phyloP scores from a whole-genome alignment of 2,329 filamentous ascomycete species.

The Leptosphaerulina australis region DNA sequence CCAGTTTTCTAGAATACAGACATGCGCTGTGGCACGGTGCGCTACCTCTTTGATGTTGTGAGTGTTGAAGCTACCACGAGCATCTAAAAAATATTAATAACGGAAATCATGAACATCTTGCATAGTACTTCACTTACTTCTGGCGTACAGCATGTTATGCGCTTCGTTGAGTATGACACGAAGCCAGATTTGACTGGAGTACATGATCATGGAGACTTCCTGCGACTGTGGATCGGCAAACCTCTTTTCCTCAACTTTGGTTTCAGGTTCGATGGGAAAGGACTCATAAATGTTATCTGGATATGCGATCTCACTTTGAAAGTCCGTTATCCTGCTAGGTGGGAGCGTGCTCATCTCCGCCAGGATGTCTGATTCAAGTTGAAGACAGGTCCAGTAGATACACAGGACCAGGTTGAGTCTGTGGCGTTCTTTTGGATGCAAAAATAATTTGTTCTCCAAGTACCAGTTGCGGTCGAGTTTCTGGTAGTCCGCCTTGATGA shows the following conservation, averaged over 20 bases:
- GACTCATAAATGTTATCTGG: slow-evolving; percentile 63
- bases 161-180: slow-evolving; percentile 63
- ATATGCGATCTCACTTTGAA: slow-evolving; percentile 68
- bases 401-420: slow-evolving; percentile 57
- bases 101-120: slow-evolving; percentile 2
- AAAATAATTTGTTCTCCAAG: slow-evolving; percentile 20
- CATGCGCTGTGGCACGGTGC: slow-evolving; percentile 37
- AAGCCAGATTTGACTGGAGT: slow-evolving; percentile 66
- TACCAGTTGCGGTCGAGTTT: slow-evolving; percentile 36
- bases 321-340: slow-evolving; percentile 63
- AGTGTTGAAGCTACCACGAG: slow-evolving; percentile 41
- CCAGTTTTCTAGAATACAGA: slow-evolving; percentile 60
- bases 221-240: slow-evolving; percentile 17
- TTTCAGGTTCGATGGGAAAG: slow-evolving; percentile 28
- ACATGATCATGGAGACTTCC: slow-evolving; percentile 59
- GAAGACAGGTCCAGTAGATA: slow-evolving; percentile 91
- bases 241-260: slow-evolving; percentile 12
- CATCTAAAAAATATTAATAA: slow-evolving; percentile 41
- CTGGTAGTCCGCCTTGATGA: slow-evolving; percentile 68
- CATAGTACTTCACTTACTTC: slow-evolving; percentile 28
- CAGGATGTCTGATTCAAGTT: slow-evolving; percentile 91
- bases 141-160: slow-evolving; percentile 61
- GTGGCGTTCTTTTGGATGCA: slow-evolving; percentile 37
- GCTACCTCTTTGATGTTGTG: slow-evolving; percentile 41
- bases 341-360: slow-evolving; percentile 75